These are phyloP conservation scores for Candida dajiaensis DNA, from an alignment of 805 yeast species.

Conservation along the genomic window DNA sequence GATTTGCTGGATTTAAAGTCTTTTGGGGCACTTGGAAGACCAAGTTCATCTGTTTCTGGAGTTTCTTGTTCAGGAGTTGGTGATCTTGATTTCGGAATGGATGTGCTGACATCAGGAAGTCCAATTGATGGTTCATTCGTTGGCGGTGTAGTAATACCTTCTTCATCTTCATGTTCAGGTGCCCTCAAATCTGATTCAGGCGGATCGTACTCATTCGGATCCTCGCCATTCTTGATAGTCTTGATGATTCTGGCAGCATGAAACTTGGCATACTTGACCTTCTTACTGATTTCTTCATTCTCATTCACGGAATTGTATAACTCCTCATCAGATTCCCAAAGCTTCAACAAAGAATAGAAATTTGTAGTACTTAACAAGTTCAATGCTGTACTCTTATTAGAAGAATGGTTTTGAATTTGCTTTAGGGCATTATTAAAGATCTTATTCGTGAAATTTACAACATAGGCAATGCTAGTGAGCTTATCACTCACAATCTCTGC, in stretches of 20 bases:
- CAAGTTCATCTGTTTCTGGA: constrained; percentile 4
- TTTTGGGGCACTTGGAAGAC: constrained; percentile 6
- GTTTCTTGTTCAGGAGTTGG: constrained; percentile 7
- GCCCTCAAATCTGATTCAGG: constrained; percentile 21
- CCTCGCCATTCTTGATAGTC: constrained; percentile 41
- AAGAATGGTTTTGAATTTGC: constrained; percentile 39
- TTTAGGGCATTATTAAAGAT: constrained; percentile 49
- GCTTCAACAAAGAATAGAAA: constrained; percentile 44
- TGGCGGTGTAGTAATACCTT: constrained; percentile 1
- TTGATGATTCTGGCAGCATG: constrained; percentile 54
- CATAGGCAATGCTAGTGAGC: constrained; percentile 48
- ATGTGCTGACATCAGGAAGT: constrained; percentile 1
- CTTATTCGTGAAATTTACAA: constrained; percentile 49
- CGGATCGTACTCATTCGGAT: constrained; percentile 51
- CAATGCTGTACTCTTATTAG: constrained; percentile 40
- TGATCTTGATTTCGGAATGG: constrained; percentile 1
- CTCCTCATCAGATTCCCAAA: constrained; percentile 31
- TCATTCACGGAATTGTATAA: constrained; percentile 9
- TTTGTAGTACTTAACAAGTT: constrained; percentile 49
- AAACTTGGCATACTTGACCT: constrained; percentile 56
- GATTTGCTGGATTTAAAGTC: neutral
- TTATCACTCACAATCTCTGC: constrained; percentile 52
- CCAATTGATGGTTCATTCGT: constrained; percentile 4
- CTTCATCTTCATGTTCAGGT: constrained; percentile 1
- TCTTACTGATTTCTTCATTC: constrained; percentile 29